Conservation (phyloP, 257 asterid species). For the Forsythia suspensa region DNA sequence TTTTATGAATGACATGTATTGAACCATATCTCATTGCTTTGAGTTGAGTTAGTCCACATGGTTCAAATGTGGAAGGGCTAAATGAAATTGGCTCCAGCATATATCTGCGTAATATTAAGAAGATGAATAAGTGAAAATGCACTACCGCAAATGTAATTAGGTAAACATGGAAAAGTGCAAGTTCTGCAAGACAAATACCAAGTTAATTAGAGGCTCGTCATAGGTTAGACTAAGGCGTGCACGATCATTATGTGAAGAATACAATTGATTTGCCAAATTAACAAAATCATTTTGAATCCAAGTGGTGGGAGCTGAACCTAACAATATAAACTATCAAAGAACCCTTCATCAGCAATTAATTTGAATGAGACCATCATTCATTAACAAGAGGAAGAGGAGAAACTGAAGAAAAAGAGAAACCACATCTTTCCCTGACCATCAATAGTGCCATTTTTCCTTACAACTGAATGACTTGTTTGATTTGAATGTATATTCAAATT, state of each 20-base stretch:
- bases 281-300: constrained; percentile 88
- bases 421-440: background rate
- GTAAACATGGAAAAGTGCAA: constrained; percentile 11
- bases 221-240: constrained; percentile 88
- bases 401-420: background rate
- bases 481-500: too few species aligned
- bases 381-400: background rate
- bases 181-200: constrained; percentile 52
- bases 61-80: constrained; percentile 96
- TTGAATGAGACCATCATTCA: background rate
- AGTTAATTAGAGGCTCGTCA: constrained; percentile 98
- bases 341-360: constrained; percentile 23
- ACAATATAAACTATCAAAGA: constrained; percentile 71
- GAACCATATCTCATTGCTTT: constrained; percentile 98
- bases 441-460: too few species aligned
- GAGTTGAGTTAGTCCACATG: constrained; percentile 99
- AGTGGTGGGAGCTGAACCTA: constrained; percentile 98
- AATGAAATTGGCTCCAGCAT: constrained; percentile 95
- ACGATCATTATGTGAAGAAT: constrained; percentile 63
- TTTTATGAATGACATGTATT: constrained; percentile 91
- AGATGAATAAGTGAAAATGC: constrained; percentile 17
- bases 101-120: constrained; percentile 61
- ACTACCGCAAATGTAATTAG: constrained; percentile 3
- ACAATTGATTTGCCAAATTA: constrained; percentile 83
- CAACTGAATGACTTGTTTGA: too few species aligned